Evolutionary conservation across 257 asterid genomes (phyloP), one percentile per base, ranked within the genome.

Genomic region (Asclepias syriaca): DNA sequence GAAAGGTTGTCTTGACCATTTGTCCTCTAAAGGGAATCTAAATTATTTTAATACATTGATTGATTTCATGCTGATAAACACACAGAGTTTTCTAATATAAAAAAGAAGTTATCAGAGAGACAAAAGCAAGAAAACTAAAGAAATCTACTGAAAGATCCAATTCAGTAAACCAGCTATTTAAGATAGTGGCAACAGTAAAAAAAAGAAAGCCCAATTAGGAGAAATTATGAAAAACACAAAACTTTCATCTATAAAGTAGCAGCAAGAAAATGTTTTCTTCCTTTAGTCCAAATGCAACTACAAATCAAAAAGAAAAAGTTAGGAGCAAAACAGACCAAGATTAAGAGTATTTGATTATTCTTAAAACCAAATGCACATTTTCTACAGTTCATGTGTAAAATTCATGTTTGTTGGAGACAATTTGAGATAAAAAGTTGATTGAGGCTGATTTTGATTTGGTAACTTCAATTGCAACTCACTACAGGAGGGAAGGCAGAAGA

Each of bases 21-120:
- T 79, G 85, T 87, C 91, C 72, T 81, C 60, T 72, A 79, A 83
- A 12, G 77, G 89, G 90, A 86, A 87, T 87, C 93, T 85, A 79
- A 75, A 81, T 72, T 83, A 76, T 69, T 82, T 75, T 72, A 88
- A 82, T 74, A 71, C 60, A 79, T 79, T 70, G 75, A 80, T 68
- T 77, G 81, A 71, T 84, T 82, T 87, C 80, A 86, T 86, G 87
- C 80, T 19, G 45, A 63, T 78, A 77, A 76, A 54, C 77, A 65
- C 83, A 77, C 74, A 40, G 56, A 65, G 3, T 56, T 65, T 66
- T 74, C 61, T 70, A 81, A 77, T 84, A 82, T 77, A 80, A 78
- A 67, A 84, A 50, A 81, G 73, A 69, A 77, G 39, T 61, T 50
- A 78, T 68, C 49, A 46, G 66, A 59, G 80, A 81, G 76, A 82